Percentiles rank a stretch among this genome's conserved stretches.
These are phyloP conservation scores for Vigna angularis DNA, from an alignment of 306 rosid genomes.

Conservation along the genomic window DNA sequence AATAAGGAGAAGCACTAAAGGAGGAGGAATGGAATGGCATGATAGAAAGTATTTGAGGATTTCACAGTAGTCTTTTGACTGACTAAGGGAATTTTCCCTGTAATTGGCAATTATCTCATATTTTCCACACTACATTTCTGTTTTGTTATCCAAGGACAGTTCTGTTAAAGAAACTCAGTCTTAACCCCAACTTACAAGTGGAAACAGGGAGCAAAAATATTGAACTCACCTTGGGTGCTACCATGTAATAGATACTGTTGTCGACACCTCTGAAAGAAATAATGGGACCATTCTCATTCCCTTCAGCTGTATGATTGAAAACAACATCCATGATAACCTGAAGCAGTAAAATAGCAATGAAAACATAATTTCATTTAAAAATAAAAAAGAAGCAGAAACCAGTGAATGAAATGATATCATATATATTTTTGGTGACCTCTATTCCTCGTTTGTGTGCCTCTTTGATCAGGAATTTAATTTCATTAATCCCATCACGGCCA, in stretches of 20 bases:
- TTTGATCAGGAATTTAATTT: constrained; percentile 81
- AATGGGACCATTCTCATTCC: constrained; percentile 92
- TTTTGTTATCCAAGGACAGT: background rate
- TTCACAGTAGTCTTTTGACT: background rate
- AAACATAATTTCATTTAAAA: constrained; percentile 28
- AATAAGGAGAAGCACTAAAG: background rate
- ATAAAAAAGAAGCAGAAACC: background rate
- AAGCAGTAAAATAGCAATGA: constrained; percentile 43
- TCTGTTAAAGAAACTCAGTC: background rate
- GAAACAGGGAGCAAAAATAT: constrained; percentile 32
- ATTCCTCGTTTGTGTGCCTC: constrained; percentile 96
- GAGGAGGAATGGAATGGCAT: background rate
- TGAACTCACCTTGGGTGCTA: constrained; percentile 85
- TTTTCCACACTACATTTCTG: background rate
- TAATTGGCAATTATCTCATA: background rate
- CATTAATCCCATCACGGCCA: constrained; percentile 84
- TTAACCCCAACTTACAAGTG: constrained; percentile 25
- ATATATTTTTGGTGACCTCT: constrained; percentile 66
- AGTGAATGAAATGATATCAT: constrained; percentile 21
- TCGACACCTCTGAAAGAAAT: constrained; percentile 95
- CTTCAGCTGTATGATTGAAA: constrained; percentile 99
- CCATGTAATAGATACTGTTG: constrained; percentile 87
- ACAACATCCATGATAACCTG: constrained; percentile 99
- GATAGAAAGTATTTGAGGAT: background rate
- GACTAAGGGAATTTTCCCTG: background rate